A percentile compares a stretch with the other conserved stretches of the same genome.
Conservation (phyloP, 768 basidiomycete species). For the Pisolithus marmoratus region DNA sequence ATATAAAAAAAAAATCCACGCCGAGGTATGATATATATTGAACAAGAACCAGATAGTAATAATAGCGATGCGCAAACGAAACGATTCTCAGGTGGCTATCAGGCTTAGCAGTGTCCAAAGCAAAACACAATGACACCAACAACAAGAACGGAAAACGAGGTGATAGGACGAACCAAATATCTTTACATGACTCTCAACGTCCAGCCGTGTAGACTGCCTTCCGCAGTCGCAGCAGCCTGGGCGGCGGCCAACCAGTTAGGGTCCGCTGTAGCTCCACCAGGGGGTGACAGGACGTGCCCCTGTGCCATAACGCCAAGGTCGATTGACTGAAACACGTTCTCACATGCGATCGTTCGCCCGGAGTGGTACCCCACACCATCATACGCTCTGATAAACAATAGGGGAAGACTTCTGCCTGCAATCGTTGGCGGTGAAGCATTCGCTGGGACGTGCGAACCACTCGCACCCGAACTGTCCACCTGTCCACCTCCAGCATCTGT, state of each 20-base stretch:
- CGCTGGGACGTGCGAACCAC: slow-evolving; percentile 15
- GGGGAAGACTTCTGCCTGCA: slow-evolving; percentile 63
- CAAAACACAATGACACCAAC: slow-evolving; percentile 14
- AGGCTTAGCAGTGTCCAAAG: slow-evolving; percentile 10
- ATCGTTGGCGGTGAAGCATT: slow-evolving; percentile 44
- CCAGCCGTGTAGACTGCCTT: slow-evolving; percentile 71
- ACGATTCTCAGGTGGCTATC: background rate
- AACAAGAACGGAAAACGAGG: slow-evolving; percentile 18
- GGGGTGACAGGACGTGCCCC: slow-evolving; percentile 40
- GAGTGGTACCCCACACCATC: slow-evolving; percentile 92
- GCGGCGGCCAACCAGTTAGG: slow-evolving; percentile 71
- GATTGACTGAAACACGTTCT: slow-evolving; percentile 70
- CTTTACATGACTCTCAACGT: slow-evolving; percentile 70
- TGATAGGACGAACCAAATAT: slow-evolving; percentile 7
- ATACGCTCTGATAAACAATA: slow-evolving; percentile 73
- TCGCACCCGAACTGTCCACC: slow-evolving; percentile 21
- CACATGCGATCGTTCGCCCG: slow-evolving; percentile 76
- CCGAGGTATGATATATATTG: background rate
- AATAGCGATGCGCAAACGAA: slow-evolving; percentile 10
- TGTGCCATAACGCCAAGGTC: slow-evolving; percentile 49
- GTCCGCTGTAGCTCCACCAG: slow-evolving; percentile 43
- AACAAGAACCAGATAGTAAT: slow-evolving; percentile 2
- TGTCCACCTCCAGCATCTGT: slow-evolving; percentile 24
- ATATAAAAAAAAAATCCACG: slow-evolving; percentile 5
- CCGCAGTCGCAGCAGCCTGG: slow-evolving; percentile 59